Percentiles rank a stretch among this genome's conserved stretches.
Conservation (phyloP, 176 grass and related monocot species). For the sorghum (Sorghum bicolor) region DNA sequence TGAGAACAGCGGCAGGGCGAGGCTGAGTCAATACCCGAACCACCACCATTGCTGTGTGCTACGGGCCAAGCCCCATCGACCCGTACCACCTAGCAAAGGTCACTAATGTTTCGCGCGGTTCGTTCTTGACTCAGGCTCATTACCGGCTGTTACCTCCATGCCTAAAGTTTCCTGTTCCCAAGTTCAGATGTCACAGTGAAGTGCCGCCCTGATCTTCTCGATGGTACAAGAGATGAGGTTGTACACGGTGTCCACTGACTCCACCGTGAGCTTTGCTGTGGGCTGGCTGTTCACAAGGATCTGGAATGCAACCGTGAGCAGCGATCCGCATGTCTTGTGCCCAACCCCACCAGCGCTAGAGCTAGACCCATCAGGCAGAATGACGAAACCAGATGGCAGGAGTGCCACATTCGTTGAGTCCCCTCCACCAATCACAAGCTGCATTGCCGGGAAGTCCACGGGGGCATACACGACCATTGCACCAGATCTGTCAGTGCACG, state of each 20-base stretch:
- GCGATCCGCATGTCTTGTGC: slow-evolving; percentile 45
- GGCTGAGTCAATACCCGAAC: slow-evolving; percentile 98
- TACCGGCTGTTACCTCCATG: background rate
- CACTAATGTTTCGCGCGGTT: slow-evolving; percentile 52
- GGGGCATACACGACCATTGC: slow-evolving; percentile 87
- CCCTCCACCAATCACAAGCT: slow-evolving; percentile 73
- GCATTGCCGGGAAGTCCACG: slow-evolving; percentile 88
- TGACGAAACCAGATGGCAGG: slow-evolving; percentile 71
- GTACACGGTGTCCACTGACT: slow-evolving; percentile 75
- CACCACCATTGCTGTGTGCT: slow-evolving; percentile 91
- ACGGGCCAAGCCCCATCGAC: slow-evolving; percentile 33
- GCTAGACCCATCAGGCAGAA: slow-evolving; percentile 50
- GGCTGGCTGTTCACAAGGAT: slow-evolving; percentile 96
- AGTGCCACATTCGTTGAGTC: slow-evolving; percentile 67
- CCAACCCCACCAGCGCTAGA: background rate
- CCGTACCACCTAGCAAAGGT: slow-evolving; percentile 88
- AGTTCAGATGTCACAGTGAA: slow-evolving; percentile 49
- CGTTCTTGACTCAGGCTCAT: slow-evolving; percentile 92
- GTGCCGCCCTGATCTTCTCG: slow-evolving; percentile 71
- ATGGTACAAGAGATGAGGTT: slow-evolving; percentile 84
- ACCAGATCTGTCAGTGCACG: slow-evolving; percentile 63
- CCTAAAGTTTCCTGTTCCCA: background rate
- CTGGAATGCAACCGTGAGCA: slow-evolving; percentile 92
- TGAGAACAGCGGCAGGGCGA: slow-evolving; percentile 24
- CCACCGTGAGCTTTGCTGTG: slow-evolving; percentile 64